A percentile compares a stretch with the other conserved stretches of the same genome.
phyloP scores from a whole-genome alignment of 805 yeast genomes.

The Ogataea methanolica region DNA sequence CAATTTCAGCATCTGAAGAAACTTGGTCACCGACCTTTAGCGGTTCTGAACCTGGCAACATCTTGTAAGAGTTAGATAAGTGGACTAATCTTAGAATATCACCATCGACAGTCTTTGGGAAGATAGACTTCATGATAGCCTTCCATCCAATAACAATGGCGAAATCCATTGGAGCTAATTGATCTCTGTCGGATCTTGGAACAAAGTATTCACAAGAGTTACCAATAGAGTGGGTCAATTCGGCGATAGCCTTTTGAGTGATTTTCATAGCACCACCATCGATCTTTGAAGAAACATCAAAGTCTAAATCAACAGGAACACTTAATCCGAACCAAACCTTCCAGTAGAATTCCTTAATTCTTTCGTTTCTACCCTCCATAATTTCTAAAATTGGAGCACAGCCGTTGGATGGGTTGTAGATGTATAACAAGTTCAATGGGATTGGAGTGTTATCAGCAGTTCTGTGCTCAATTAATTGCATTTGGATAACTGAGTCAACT shows the following conservation, averaged over 20 bases:
- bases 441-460: conserved; percentile 73
- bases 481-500: conserved; percentile 50
- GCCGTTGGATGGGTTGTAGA: conserved; percentile 81
- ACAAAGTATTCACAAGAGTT: conserved; percentile 96
- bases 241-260: conserved; percentile 73
- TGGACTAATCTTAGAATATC: conserved; percentile 92
- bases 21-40: conserved; percentile 85
- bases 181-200: conserved; percentile 75
- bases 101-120: conserved; percentile 96
- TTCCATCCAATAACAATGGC: conserved; percentile 99
- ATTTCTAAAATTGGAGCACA: conserved; percentile 91
- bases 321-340: conserved; percentile 82
- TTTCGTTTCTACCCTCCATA: conserved; percentile 83
- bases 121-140: conserved; percentile 95
- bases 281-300: conserved; percentile 67
- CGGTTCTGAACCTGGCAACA: conserved; percentile 89
- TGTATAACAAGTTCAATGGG: conserved; percentile 72
- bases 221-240: conserved; percentile 95
- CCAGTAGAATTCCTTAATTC: conserved; percentile 98
- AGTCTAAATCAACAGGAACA: conserved; percentile 58
- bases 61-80: conserved; percentile 88
- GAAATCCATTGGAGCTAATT: conserved; percentile 97
- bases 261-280: conserved; percentile 66
- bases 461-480: conserved; percentile 82
- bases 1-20: conserved; percentile 75